Conservation (phyloP, 257 asterid species). For the Gardenia jasminoides region DNA sequence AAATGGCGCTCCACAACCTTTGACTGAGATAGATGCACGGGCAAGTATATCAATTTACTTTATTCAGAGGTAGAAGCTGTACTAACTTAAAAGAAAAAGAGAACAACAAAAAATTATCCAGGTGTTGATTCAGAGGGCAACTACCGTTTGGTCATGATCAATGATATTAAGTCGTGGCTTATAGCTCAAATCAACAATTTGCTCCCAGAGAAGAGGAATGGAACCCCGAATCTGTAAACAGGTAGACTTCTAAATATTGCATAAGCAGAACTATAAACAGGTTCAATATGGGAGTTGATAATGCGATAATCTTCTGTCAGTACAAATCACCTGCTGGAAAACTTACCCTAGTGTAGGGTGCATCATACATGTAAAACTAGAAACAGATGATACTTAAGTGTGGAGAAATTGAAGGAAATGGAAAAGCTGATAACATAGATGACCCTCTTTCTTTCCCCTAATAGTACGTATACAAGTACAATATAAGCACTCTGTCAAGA, state of each 20-base stretch:
- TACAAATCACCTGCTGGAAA: not conserved
- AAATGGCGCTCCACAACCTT: constrained; percentile 87
- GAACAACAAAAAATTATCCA: constrained; percentile 3
- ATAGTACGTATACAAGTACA: not conserved
- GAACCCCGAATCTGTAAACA: constrained; percentile 87
- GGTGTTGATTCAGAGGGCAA: constrained; percentile 19
- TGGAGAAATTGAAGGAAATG: not conserved
- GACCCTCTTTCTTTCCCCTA: too few relatives aligned
- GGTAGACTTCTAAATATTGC: constrained; percentile 15
- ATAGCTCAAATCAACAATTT: constrained; percentile 98
- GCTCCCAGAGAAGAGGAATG: constrained; percentile 97
- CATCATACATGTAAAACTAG: not conserved
- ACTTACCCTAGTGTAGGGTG: not conserved
- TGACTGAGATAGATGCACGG: constrained; percentile 46
- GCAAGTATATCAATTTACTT: not conserved
- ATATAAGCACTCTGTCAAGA: not conserved
- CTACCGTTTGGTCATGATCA: constrained; percentile 75
- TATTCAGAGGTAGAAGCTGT: not conserved
- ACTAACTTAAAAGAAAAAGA: constrained; percentile 1
- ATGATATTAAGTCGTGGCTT: constrained; percentile 81
- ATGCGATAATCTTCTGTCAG: not conserved
- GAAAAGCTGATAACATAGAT: not conserved
- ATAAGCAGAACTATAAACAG: constrained; percentile 1
- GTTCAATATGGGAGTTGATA: not conserved
- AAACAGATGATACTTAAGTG: not conserved